A percentile compares a stretch with the other conserved stretches of the same genome.
phyloP scores from a whole-genome alignment of 345 rosid species.

The Chamaenerion angustifolium region DNA sequence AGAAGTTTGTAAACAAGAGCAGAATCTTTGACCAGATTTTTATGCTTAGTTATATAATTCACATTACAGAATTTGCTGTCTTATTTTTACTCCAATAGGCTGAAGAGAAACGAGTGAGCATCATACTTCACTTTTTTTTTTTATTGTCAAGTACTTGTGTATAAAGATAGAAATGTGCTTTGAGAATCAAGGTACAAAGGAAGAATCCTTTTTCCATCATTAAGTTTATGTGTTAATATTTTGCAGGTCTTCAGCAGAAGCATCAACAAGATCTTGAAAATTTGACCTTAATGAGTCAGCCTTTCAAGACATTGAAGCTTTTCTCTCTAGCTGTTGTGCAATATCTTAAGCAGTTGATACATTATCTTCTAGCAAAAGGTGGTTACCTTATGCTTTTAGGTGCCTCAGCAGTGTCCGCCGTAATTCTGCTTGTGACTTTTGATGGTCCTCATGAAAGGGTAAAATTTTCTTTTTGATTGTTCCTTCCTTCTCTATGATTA shows the following conservation, averaged over 20 bases:
- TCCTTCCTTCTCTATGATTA: background rate
- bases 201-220: background rate
- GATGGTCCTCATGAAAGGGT: conserved; percentile 95
- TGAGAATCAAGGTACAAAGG: background rate
- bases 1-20: too few species aligned
- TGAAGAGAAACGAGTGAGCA: too few species aligned
- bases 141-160: too few species aligned
- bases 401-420: conserved; percentile 20
- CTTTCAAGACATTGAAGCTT: conserved; percentile 57
- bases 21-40: too few species aligned
- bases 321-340: conserved; percentile 48
- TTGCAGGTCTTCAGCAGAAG: conserved; percentile 45
- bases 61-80: too few species aligned
- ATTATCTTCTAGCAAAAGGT: conserved; percentile 55
- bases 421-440: conserved; percentile 47
- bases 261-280: conserved; percentile 63
- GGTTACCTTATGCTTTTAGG: conserved; percentile 56
- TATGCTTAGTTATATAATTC: too few species aligned
- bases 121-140: too few species aligned
- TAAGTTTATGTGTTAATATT: background rate
- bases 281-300: conserved; percentile 53
- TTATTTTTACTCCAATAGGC: too few species aligned
- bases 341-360: conserved; percentile 31
- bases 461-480: background rate
- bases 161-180: too few species aligned